Percentiles rank a stretch among this genome's conserved stretches.
Conservation (phyloP, 306 rosid species). For the Castanospermum australe region DNA sequence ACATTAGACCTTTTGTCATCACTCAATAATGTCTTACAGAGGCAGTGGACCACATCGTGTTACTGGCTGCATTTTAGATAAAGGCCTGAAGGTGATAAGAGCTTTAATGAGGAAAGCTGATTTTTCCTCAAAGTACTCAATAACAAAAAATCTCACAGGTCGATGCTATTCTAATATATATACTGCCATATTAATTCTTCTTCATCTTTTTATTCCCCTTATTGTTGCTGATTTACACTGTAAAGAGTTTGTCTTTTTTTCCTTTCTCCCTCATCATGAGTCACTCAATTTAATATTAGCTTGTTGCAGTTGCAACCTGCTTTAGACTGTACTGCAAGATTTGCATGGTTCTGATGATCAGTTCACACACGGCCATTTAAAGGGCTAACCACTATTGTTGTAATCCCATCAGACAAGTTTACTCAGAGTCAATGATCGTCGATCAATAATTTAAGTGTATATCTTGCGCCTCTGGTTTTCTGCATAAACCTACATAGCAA, state of each 20-base stretch:
- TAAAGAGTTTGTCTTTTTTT: too few species aligned
- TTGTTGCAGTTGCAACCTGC: neutral
- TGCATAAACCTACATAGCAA: neutral
- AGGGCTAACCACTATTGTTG: neutral
- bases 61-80: neutral
- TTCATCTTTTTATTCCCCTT: too few species aligned
- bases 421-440: neutral
- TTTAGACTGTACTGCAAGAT: neutral
- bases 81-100: too few species aligned
- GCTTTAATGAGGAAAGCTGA: neutral
- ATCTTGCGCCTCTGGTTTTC: slow-evolving; percentile 13
- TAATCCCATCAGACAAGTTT: neutral
- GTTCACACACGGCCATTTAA: neutral
- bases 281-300: neutral
- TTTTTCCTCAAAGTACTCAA: neutral
- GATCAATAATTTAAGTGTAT: slow-evolving; percentile 14
- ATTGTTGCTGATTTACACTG: too few species aligned
- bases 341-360: neutral
- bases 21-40: neutral
- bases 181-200: neutral
- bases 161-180: neutral
- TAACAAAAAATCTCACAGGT: neutral
- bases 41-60: slow-evolving; percentile 14
- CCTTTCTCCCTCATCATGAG: neutral
- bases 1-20: neutral